Conservation (phyloP, 148 eudicot genomes). For the Camellia granthamiana region DNA sequence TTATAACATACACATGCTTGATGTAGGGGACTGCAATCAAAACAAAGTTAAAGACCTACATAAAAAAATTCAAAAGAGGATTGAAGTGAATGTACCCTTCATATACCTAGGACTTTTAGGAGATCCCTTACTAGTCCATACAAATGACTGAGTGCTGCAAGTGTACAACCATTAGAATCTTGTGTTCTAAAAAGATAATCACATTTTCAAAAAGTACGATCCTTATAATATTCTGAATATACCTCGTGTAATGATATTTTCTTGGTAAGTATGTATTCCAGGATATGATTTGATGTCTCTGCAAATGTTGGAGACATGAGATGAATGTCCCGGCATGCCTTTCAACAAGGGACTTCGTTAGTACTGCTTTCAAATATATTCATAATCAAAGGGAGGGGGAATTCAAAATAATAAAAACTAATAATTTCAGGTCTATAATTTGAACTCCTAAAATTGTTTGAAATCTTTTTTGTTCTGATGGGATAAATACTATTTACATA, state of each 20-base stretch:
- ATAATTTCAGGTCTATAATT: too few species aligned
- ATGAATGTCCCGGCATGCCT: constrained; percentile 6
- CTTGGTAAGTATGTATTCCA: not conserved
- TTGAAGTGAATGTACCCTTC: not conserved
- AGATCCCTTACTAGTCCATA: not conserved
- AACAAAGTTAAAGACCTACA: too few species aligned
- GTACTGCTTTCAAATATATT: not conserved
- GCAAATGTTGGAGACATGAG: not conserved
- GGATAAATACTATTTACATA: too few species aligned
- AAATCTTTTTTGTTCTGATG: too few species aligned
- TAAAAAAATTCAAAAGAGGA: not conserved
- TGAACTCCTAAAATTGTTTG: not conserved
- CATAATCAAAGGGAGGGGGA: too few species aligned
- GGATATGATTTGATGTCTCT: constrained; percentile 1
- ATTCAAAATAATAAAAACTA: too few species aligned
- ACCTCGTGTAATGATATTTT: constrained; percentile 4
- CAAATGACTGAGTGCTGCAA: constrained; percentile 3
- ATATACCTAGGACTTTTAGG: constrained; percentile 10
- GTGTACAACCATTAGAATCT: not conserved
- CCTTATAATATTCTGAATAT: not conserved
- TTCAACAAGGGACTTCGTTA: not conserved
- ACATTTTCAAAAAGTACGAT: not conserved
- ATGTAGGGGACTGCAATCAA: too few species aligned
- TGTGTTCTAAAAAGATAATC: not conserved
- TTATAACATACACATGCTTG: too few species aligned